phyloP scores from a whole-genome alignment of 345 rosid genomes.

The Lepidium aucheri region DNA sequence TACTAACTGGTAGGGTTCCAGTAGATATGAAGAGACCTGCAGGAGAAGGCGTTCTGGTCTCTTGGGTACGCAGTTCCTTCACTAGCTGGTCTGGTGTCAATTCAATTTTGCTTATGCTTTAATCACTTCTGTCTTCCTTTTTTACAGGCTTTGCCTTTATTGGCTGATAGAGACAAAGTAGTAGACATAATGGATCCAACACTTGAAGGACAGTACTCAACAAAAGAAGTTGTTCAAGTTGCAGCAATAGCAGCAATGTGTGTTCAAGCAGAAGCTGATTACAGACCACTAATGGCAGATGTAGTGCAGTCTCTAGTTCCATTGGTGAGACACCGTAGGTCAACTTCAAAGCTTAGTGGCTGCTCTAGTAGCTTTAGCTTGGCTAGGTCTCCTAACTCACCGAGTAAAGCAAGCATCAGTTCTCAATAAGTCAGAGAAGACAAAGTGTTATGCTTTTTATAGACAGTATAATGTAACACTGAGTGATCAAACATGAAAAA shows the following conservation, averaged over 20 bases:
- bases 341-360: conserved; percentile 43
- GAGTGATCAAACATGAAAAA: background rate
- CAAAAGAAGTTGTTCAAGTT: conserved; percentile 82
- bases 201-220: conserved; percentile 65
- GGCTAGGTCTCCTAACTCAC: conserved; percentile 39
- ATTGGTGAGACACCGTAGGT: conserved; percentile 53
- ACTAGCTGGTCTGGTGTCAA: background rate
- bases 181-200: conserved; percentile 79
- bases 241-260: conserved; percentile 98
- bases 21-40: conserved; percentile 76
- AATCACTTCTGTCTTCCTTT: background rate
- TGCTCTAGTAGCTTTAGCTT: conserved; percentile 46
- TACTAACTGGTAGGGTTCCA: conserved; percentile 84
- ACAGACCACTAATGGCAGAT: conserved; percentile 93
- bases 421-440: conserved; percentile 7
- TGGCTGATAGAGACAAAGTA: conserved; percentile 84
- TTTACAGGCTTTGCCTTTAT: conserved; percentile 60
- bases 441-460: background rate
- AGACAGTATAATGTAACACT: conserved; percentile 1
- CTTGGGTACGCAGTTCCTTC: conserved; percentile 48
- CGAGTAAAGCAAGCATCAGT: conserved; percentile 26
- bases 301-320: conserved; percentile 87
- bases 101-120: background rate
- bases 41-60: conserved; percentile 79
- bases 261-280: conserved; percentile 83